Evolutionary conservation across 176 grass and related monocot species (phyloP).

Genomic region (Phoenix roebelenii): DNA sequence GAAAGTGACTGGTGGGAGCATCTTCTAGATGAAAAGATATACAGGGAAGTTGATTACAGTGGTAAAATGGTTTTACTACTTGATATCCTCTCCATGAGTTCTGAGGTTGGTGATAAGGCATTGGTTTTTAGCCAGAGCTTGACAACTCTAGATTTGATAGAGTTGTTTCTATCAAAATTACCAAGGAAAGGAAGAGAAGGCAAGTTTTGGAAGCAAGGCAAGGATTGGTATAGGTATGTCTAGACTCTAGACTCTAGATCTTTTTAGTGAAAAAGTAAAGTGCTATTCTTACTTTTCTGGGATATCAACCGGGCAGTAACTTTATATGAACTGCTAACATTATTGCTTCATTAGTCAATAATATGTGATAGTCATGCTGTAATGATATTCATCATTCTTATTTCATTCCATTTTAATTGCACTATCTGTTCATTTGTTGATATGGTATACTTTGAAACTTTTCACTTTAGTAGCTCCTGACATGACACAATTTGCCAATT

Average conservation of each 20-base stretch:
- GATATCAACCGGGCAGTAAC: no score
- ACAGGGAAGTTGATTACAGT: constrained; percentile 66
- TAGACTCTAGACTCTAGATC: neutral
- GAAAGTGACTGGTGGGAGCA: constrained; percentile 86
- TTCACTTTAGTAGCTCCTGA: no score
- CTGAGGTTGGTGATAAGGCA: constrained; percentile 69
- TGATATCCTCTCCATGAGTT: constrained; percentile 73
- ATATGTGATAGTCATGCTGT: no score
- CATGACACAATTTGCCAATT: no score
- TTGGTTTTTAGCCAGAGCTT: constrained; percentile 97
- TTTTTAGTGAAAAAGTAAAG: neutral
- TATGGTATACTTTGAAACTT: no score
- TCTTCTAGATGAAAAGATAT: constrained; percentile 61
- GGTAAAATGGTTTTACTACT: constrained; percentile 96
- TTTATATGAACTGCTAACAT: no score
- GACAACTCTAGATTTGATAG: constrained; percentile 79
- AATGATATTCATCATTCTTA: no score
- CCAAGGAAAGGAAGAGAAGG: constrained; percentile 56
- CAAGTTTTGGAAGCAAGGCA: constrained; percentile 90
- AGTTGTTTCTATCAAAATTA: constrained; percentile 79
- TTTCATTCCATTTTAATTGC: no score
- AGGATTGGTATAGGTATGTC: constrained; percentile 97
- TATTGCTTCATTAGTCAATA: no score
- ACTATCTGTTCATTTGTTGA: no score
- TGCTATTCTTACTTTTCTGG: no score